Evolutionary conservation across 192 early-diverging fungal species (phyloP).

Genomic region (Backusella westeae): DNA sequence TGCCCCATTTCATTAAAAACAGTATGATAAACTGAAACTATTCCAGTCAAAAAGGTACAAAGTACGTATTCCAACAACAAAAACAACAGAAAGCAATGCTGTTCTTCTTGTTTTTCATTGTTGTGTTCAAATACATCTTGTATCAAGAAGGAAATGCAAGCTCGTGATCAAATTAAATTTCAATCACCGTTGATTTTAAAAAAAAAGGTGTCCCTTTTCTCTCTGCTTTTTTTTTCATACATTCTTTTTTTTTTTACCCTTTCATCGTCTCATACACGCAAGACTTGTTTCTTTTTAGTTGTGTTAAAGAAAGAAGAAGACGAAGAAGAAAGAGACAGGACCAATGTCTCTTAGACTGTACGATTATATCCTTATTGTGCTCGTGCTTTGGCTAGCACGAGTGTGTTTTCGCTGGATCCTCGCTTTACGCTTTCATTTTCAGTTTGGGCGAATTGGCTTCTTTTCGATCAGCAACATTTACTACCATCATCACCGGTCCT

Average conservation of each 20-base stretch:
- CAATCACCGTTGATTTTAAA: neutral
- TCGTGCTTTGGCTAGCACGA: constrained; percentile 10
- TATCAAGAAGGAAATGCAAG: neutral
- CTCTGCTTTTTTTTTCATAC: neutral
- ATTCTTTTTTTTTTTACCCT: neutral
- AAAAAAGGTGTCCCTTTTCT: neutral
- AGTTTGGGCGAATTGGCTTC: constrained; percentile 31
- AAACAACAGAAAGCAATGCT: neutral
- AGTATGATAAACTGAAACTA: neutral
- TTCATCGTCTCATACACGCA: neutral
- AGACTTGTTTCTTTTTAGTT: neutral
- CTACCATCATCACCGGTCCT: constrained; percentile 18
- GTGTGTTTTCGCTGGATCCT: constrained; percentile 14
- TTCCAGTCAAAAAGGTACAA: neutral
- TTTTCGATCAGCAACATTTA: constrained; percentile 27
- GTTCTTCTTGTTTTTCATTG: neutral
- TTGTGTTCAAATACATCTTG: neutral
- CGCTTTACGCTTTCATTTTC: constrained; percentile 25
- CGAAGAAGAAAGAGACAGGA: neutral
- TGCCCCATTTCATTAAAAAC: neutral
- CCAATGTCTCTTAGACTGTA: constrained; percentile 10
- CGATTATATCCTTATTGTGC: constrained; percentile 10
- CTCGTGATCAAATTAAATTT: constrained; percentile 7
- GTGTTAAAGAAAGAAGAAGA: neutral
- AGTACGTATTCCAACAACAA: neutral